These are phyloP conservation scores for Phytophthora pinifolia DNA, from an alignment of 352 stramenopile species.

Conservation along the genomic window DNA sequence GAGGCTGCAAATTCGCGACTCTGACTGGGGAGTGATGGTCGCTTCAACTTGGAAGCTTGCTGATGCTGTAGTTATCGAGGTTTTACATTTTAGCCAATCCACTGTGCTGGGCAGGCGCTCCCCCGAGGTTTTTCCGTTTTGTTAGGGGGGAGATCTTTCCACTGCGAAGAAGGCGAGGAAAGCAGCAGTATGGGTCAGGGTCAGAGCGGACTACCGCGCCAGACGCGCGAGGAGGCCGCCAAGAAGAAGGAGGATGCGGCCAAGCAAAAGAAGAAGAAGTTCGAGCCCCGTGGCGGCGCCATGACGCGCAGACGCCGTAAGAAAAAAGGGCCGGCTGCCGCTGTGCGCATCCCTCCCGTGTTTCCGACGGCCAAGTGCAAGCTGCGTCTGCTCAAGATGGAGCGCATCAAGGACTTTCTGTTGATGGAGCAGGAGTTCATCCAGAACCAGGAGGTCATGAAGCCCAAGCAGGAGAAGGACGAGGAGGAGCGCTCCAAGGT, in stretches of 20 bases:
- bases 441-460: conserved; percentile 99
- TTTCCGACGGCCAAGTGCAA: conserved; percentile 99
- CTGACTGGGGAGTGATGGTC: conserved; percentile 17
- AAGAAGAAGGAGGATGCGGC: conserved; percentile 92
- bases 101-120: too few relatives aligned
- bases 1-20: background rate
- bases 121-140: conserved; percentile 16
- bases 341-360: conserved; percentile 90
- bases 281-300: conserved; percentile 82
- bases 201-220: conserved; percentile 81
- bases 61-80: too few relatives aligned
- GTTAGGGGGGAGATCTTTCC: conserved; percentile 31
- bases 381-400: conserved; percentile 98
- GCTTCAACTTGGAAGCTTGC: conserved; percentile 25
- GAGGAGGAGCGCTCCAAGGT: conserved; percentile 99
- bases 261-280: conserved; percentile 95
- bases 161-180: conserved; percentile 20
- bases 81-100: too few relatives aligned
- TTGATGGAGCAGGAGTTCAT: conserved; percentile 99
- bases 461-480: conserved; percentile 99
- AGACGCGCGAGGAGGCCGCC: conserved; percentile 76
- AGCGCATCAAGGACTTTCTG: conserved; percentile 99
- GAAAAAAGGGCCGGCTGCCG: conserved; percentile 91
- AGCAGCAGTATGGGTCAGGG: conserved; percentile 71
- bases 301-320: conserved; percentile 90